A percentile compares a stretch with the other conserved stretches of the same genome.
These are phyloP conservation scores for Gossypium mustelinum DNA, from an alignment of 345 rosid genomes.

Conservation along the genomic window DNA sequence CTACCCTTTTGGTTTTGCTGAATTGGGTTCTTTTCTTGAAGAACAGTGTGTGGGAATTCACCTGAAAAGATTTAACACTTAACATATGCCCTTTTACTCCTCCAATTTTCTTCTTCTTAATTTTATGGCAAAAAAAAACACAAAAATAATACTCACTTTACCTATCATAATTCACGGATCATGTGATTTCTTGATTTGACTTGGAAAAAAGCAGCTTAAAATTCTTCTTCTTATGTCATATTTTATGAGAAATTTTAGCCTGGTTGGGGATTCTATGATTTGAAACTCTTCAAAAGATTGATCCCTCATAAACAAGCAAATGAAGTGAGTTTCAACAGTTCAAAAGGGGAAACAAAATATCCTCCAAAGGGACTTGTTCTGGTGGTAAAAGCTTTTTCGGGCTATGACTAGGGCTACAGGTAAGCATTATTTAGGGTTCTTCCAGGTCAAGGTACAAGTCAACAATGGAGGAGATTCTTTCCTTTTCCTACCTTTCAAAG, in stretches of 20 bases:
- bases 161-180: constrained; percentile 10
- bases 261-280: constrained; percentile 3
- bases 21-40: not conserved
- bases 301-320: constrained; percentile 10
- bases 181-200: constrained; percentile 18
- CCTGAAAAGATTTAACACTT: not conserved
- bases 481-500: constrained; percentile 4
- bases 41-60: constrained; percentile 11
- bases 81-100: too few species aligned
- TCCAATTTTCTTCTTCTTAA: too few species aligned
- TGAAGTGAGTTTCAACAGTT: not conserved
- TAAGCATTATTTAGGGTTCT: constrained; percentile 27
- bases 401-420: constrained; percentile 20
- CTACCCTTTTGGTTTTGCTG: constrained; percentile 14
- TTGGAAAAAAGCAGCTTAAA: constrained; percentile 2
- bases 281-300: not conserved
- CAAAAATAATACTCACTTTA: not conserved
- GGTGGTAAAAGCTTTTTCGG: not conserved
- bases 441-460: constrained; percentile 11
- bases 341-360: not conserved
- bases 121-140: too few species aligned
- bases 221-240: constrained; percentile 18
- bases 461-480: constrained; percentile 9
- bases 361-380: not conserved
- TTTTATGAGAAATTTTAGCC: constrained; percentile 25